These are phyloP conservation scores for Trypanosoma caninum DNA, from an alignment of 208 protist genomes.

Conservation along the genomic window DNA sequence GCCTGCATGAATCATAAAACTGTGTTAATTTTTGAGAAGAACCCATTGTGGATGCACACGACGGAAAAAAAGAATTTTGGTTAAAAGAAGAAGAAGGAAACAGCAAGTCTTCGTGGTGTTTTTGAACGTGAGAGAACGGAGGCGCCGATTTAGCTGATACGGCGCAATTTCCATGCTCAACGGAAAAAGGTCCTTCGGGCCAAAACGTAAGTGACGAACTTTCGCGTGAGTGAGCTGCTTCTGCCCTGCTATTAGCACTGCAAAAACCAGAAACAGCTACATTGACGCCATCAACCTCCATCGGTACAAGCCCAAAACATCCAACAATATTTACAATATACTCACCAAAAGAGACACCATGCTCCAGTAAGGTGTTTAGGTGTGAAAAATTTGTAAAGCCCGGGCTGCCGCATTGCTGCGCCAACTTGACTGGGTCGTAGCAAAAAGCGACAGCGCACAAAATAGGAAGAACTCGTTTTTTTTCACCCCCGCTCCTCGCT, in stretches of 20 bases:
- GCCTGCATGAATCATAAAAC: conserved; percentile 16
- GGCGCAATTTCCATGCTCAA: not conserved
- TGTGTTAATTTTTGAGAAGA: conserved; percentile 5
- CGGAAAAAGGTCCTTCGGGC: not conserved
- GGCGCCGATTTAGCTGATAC: not conserved
- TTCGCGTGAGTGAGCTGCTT: not conserved
- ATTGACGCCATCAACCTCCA: conserved; percentile 55
- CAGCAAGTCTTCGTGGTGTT: conserved; percentile 1
- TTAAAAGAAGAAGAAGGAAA: too few relatives aligned
- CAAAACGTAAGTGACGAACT: not conserved
- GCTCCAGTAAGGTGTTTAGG: conserved; percentile 38
- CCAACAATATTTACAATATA: conserved; percentile 81
- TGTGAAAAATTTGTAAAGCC: not conserved
- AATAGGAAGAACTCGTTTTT: conserved; percentile 67
- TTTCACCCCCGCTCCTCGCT: conserved; percentile 27
- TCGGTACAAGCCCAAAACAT: conserved; percentile 81
- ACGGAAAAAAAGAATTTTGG: not conserved
- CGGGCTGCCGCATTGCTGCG: not conserved
- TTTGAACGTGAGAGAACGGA: not conserved
- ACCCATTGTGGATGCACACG: conserved; percentile 13
- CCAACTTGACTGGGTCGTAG: conserved; percentile 36
- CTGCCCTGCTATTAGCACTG: not conserved
- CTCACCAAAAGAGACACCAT: conserved; percentile 54
- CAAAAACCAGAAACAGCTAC: not conserved
- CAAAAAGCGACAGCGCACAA: conserved; percentile 81